Base-by-base conservation (phyloP, 1,284 basidiomycete species). In the Cryptococcus maquisensis region DNA sequence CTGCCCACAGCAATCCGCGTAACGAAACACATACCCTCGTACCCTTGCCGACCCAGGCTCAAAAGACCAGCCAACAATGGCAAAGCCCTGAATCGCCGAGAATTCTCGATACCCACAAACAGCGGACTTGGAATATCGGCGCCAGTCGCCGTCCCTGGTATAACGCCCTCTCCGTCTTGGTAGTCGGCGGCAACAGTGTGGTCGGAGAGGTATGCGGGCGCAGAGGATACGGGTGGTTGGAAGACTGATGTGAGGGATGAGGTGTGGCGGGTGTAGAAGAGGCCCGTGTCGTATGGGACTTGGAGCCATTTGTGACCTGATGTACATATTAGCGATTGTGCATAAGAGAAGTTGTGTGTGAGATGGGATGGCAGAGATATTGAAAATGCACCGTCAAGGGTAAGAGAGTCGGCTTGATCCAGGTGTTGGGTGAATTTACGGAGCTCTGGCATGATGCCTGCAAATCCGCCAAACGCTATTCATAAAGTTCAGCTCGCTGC, bases 251-350 rank as follows among this genome's bases (percentile, higher is more conserved):
- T 67, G 8, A 80, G 71, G 2, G 66, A 51, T 4, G 51, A 28
- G 3, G 57, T 20, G 10, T 60, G 53, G 7, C 74, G 73, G 10
- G 77, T 76, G 66, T 77, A 80, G 73, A 81, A 81, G 2, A 81
- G 50, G 3, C 79, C 80, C 41, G 74, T 75, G 57, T 81, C 81
- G 67, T 82, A 81, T 4, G 80, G 80, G 0, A 79, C 76, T 76
- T 78, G 47, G 16, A 79, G 68, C 77, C 76, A 78, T 59, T 79
- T 79, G 57, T 79, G 78, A 12, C 67, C 76, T 77, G 49, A 23
- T 7, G 15, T 58, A 54, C 20, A 53, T 26, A 9, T 44, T 23
- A 16, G 24, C 15, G 15, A 3, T n/a, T 13, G 36, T 38, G 36
- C n/a, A n/a, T 38, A 13, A 16, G 39, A 40, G 39, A 40, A 2